Percentiles rank a stretch among this genome's conserved stretches.
Evolutionary conservation across 2,329 filamentous ascomycete species (phyloP).

Genomic region (Neophaeococcomyces aloes): DNA sequence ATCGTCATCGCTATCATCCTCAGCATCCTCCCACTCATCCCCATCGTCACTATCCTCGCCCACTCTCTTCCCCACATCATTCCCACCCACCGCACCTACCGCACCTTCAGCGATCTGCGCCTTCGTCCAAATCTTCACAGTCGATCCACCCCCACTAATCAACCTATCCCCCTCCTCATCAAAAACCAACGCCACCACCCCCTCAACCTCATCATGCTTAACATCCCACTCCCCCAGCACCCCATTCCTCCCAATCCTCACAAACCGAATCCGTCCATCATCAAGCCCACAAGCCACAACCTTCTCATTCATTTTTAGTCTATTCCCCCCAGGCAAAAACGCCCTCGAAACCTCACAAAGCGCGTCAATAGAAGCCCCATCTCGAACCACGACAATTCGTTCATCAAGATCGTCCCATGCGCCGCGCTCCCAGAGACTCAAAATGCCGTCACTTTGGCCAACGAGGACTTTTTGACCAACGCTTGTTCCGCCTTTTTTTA

Average conservation of each 20-base stretch:
- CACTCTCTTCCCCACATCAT: constrained; percentile 25
- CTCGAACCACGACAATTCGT: constrained; percentile 64
- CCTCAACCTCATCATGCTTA: constrained; percentile 76
- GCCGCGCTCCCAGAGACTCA: constrained; percentile 90
- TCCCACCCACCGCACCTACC: constrained; percentile 28
- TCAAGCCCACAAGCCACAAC: constrained; percentile 65
- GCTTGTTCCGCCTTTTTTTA: constrained; percentile 55
- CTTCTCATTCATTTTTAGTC: constrained; percentile 48
- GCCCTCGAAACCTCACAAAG: constrained; percentile 61
- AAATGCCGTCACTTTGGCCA: constrained; percentile 65
- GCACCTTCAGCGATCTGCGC: constrained; percentile 27
- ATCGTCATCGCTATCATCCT: constrained; percentile 34
- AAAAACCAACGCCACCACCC: constrained; percentile 78
- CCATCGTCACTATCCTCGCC: constrained; percentile 33
- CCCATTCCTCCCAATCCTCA: constrained; percentile 63
- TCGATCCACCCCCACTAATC: constrained; percentile 77
- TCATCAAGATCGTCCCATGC: constrained; percentile 94
- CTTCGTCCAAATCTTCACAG: constrained; percentile 84
- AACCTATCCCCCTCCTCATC: constrained; percentile 55
- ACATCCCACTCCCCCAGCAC: constrained; percentile 51
- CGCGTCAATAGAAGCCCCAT: constrained; percentile 72
- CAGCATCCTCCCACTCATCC: constrained; percentile 37
- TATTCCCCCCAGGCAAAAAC: constrained; percentile 44
- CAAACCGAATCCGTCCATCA: constrained; percentile 67
- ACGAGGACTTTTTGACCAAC: constrained; percentile 68